Evolutionary conservation across 1,139 yeast genomes (phyloP).

Genomic region (Kluyveromyces marxianus): DNA sequence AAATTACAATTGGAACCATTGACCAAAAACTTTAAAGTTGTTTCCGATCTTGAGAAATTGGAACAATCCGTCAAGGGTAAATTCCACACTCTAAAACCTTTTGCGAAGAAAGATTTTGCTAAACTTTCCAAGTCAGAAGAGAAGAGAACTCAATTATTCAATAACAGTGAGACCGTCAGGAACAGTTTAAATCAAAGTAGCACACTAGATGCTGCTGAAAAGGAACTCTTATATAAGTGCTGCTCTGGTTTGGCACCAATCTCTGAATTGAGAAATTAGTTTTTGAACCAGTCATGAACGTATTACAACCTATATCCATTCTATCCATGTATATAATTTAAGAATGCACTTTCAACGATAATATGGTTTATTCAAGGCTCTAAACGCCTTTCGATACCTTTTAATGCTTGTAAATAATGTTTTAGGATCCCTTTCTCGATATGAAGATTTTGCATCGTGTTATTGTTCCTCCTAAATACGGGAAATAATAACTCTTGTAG

Average conservation of each 20-base stretch:
- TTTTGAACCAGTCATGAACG: not conserved
- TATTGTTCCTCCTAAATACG: slow-evolving; percentile 12
- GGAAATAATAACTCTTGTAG: slow-evolving; percentile 14
- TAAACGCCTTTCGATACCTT: slow-evolving; percentile 8
- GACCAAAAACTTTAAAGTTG: slow-evolving; percentile 14
- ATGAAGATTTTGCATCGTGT: slow-evolving; percentile 10
- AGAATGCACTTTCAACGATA: not conserved
- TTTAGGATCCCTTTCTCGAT: slow-evolving; percentile 21
- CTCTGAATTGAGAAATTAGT: slow-evolving; percentile 16
- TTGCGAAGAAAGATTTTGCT: slow-evolving; percentile 11
- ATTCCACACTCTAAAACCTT: slow-evolving; percentile 13
- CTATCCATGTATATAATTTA: not conserved
- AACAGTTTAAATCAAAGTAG: slow-evolving; percentile 16
- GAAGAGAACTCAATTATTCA: slow-evolving; percentile 13
- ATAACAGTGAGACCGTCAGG: slow-evolving; percentile 20
- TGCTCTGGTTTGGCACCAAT: slow-evolving; percentile 28
- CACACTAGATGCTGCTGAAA: slow-evolving; percentile 12
- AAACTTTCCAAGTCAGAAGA: slow-evolving; percentile 15
- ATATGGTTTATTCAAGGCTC: not conserved
- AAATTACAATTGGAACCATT: slow-evolving; percentile 17
- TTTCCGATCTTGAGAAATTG: slow-evolving; percentile 13
- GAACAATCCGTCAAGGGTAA: slow-evolving; percentile 17
- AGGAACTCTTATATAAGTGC: slow-evolving; percentile 19
- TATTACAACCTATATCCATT: not conserved
- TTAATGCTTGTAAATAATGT: slow-evolving; percentile 13